Conservation (phyloP, 768 basidiomycete genomes). For the Auricularia heimuer region DNA sequence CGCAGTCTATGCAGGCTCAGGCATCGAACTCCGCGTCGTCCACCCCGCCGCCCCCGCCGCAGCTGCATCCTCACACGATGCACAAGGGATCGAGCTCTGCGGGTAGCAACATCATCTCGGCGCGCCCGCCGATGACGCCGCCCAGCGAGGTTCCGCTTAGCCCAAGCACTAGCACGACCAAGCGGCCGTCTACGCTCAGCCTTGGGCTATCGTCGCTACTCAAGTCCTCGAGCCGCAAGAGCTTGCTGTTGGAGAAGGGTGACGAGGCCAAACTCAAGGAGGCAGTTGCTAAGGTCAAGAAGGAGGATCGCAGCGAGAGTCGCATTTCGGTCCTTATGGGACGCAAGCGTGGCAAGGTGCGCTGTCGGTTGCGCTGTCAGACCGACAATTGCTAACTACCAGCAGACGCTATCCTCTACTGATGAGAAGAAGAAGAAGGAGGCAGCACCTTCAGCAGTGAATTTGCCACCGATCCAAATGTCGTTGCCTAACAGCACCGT, state of each 20-base stretch:
- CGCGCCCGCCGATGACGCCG: slow-evolving; percentile 1
- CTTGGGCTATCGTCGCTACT: slow-evolving; percentile 64
- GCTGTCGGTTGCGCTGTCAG: slow-evolving; percentile 13
- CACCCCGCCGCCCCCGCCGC: slow-evolving; percentile 43
- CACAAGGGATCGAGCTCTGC: slow-evolving; percentile 1
- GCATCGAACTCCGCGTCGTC: slow-evolving; percentile 24
- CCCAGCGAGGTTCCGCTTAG: neutral
- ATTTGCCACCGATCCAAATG: slow-evolving; percentile 86
- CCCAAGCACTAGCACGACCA: slow-evolving; percentile 30
- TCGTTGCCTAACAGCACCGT: slow-evolving; percentile 71
- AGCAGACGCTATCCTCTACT: slow-evolving; percentile 71
- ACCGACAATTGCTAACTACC: slow-evolving; percentile 2
- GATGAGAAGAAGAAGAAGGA: slow-evolving; percentile 64
- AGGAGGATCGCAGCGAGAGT: slow-evolving; percentile 78
- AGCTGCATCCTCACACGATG: slow-evolving; percentile 1
- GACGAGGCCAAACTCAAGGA: slow-evolving; percentile 28
- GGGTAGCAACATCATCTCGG: neutral
- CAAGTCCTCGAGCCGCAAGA: slow-evolving; percentile 72
- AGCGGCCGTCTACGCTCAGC: slow-evolving; percentile 77
- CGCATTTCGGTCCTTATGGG: slow-evolving; percentile 83
- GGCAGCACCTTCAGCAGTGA: slow-evolving; percentile 37
- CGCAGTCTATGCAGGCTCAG: slow-evolving; percentile 63
- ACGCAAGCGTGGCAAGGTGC: slow-evolving; percentile 84
- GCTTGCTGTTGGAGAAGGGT: slow-evolving; percentile 52
- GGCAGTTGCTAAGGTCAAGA: slow-evolving; percentile 37